Conservation (phyloP, 257 asterid species). For the Cruciata laevipes region DNA sequence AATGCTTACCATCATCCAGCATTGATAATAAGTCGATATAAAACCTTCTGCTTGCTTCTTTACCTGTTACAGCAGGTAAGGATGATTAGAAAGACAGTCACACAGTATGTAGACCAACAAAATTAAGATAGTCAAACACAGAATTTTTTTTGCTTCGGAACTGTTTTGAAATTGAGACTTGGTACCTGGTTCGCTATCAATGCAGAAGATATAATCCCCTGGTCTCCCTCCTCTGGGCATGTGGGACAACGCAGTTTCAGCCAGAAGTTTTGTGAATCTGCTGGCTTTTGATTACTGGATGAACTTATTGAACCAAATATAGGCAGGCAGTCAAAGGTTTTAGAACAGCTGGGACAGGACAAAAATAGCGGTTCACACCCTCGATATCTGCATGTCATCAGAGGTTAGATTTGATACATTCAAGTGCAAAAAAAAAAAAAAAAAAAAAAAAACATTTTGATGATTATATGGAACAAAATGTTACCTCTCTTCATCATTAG, state of each 20-base stretch:
- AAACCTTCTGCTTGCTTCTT: constrained; percentile 82
- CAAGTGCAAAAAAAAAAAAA: not conserved
- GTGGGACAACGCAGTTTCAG: constrained; percentile 63
- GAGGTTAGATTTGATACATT: not conserved
- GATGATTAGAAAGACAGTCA: not conserved
- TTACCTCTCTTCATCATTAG: constrained; percentile 84
- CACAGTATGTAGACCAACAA: not conserved
- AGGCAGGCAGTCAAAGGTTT: constrained; percentile 57
- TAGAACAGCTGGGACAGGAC: constrained; percentile 83
- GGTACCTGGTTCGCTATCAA: constrained; percentile 79
- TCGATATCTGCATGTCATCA: constrained; percentile 52
- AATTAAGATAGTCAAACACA: not conserved
- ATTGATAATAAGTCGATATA: constrained; percentile 62
- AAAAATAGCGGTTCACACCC: constrained; percentile 78
- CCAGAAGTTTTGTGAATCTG: constrained; percentile 58
- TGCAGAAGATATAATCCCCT: constrained; percentile 58
- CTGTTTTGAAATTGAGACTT: not conserved
- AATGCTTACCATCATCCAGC: constrained; percentile 74
- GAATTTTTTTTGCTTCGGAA: not conserved
- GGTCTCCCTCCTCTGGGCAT: constrained; percentile 73
- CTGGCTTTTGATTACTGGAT: constrained; percentile 40
- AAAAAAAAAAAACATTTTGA: too few species aligned
- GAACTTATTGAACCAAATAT: constrained; percentile 58
- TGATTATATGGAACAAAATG: constrained; percentile 1
- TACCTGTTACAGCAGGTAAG: constrained; percentile 48